Base-by-base conservation (phyloP, 805 yeast genomes). In the Vanderwaltozyma yarrowii region DNA sequence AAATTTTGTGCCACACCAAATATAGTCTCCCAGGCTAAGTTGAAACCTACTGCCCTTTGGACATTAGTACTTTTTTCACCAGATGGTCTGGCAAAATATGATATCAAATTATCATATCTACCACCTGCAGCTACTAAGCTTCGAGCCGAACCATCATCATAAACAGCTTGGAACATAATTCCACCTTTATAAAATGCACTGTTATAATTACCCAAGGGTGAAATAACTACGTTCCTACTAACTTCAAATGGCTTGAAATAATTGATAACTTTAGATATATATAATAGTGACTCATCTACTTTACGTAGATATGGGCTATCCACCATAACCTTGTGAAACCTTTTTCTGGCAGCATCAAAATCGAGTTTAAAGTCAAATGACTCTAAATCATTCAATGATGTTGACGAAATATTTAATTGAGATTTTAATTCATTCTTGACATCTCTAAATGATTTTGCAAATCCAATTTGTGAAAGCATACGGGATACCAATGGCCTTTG, bases 51-150 rank as follows among this genome's bases (percentile, higher is more conserved):
- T 1, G 87, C 95, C 37, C 70, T 68, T 16, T 72, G 67, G 10
- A 17, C 12, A 35, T 71, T 44, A 1, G 52, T 36, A 28, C 40
- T 49, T 34, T 54, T 54, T 3, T 54, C 59, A 16, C 66, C 54
- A 41, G 73, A 61, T 1, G 76, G 70, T 46, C 83, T 76, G 0
- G 89, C 73, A 42, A 86, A 69, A 14, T 78, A 69, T 3, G 74
- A 65, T 12, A 87, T 73, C 45, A 92, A 66, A 16, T 68, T 65
- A 51, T 89, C 97, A 54, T 87, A 92, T 39, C 99, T 67, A 2
- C 99, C 99, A 32, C 99, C 99, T 0, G 92, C 89, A 13, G 92
- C 92, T 30, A 92, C 65, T 24, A 80, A 45, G 30, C 55, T 64
- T 65, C 64, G 50, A 55, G 56, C 44, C 52, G 68, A 44, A 50